Evolutionary conservation across 164 flowering plant genomes (phyloP), one percentile per base, ranked within the genome.

Genomic region (Aristolochia californica): DNA sequence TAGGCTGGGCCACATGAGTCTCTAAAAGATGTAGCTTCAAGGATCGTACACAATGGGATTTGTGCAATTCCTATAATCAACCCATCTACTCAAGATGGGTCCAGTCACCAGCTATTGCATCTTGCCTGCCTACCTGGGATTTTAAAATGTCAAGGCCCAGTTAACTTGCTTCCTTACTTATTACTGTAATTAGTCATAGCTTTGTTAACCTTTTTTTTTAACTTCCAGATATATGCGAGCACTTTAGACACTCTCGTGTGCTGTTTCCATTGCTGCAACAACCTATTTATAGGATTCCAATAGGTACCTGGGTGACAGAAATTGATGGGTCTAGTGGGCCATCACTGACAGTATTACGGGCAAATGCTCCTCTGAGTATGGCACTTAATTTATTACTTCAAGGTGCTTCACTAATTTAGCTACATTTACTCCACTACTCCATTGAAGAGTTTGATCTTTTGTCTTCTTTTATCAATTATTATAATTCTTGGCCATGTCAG

Each of bases 61-160:
- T 77, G 96, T 17, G 70, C 83, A 40, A 77, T 91, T 66, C 96
- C 96, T 20, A 64, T 87, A 43, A 78, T 87, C 60, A 79, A 82
- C 72, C 77, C 83, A 7, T 66, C 83, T 26, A 24, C 24, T 38
- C 64, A 66, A 27, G 77, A 76, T 62, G 75, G 71, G 16, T 72
- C 83, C 24, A 75, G 68, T 53, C 89, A 84, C 14, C 97, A 91
- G 73, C 70, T 91, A 59, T 62, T 91, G 56, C 87, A 91, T 68
- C 80, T 87, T 67, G 91, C 91, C 34, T 82, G 91, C 65, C 86
- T 91, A 23, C 75, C 91, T 63, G 97, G 87, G 57, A 81, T 91
- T 55, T 60, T 91, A 47, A 91, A 82, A 74, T 63, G 80, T 72
- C 11, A 34, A 34, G 40, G 40, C 40, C 40, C 10, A 12, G 40